These are phyloP conservation scores for Ziziphus jujuba DNA, from an alignment of 306 rosid species.

Conservation along the genomic window DNA sequence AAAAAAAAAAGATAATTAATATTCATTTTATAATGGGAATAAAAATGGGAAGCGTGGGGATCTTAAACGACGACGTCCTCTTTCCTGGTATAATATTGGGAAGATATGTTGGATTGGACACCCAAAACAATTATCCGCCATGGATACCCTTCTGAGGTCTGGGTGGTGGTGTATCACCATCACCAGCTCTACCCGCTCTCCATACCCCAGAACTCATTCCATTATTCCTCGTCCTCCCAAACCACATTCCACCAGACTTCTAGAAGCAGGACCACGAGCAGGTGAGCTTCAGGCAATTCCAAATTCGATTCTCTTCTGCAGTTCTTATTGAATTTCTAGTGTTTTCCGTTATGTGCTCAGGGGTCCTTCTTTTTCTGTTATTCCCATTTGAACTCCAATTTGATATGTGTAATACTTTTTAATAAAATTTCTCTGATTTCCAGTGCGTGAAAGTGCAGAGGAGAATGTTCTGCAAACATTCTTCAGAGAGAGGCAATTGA, in stretches of 20 bases:
- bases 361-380: neutral
- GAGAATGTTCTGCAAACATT: constrained; percentile 71
- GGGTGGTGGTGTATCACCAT: constrained; percentile 34
- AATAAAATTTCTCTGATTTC: constrained; percentile 10
- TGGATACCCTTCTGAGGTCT: constrained; percentile 59
- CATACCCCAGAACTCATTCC: constrained; percentile 37
- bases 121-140: constrained; percentile 1
- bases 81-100: too few relatives aligned
- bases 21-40: too few relatives aligned
- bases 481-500: constrained; percentile 69
- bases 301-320: neutral
- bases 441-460: constrained; percentile 51
- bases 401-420: neutral
- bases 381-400: neutral
- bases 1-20: too few relatives aligned
- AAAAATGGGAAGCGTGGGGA: too few relatives aligned
- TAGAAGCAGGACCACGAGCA: constrained; percentile 47
- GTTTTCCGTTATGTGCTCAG: neutral
- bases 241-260: constrained; percentile 25
- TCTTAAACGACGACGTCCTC: too few relatives aligned
- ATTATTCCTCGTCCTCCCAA: constrained; percentile 32
- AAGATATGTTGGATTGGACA: too few relatives aligned
- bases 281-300: constrained; percentile 24
- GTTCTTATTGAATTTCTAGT: neutral
- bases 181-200: constrained; percentile 26